These are phyloP conservation scores for Fraxinus ornus DNA, from an alignment of 305 asterid species.

Conservation along the genomic window DNA sequence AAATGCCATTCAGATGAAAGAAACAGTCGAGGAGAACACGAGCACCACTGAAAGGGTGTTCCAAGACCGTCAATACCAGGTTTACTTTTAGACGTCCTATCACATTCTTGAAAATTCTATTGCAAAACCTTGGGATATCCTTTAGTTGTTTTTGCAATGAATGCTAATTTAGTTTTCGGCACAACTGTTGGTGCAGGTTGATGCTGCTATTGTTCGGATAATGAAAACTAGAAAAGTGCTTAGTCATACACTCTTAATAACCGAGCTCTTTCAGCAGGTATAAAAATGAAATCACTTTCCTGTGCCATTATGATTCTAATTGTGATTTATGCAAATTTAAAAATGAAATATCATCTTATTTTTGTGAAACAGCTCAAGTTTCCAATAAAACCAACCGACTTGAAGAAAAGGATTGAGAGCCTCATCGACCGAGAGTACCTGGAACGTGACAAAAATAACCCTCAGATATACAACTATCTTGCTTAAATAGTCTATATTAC, in stretches of 20 bases:
- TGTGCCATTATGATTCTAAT: slow-evolving; percentile 40
- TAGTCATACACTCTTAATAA: slow-evolving; percentile 62
- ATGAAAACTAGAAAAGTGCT: slow-evolving; percentile 66
- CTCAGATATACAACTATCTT: slow-evolving; percentile 89
- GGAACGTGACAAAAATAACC: slow-evolving; percentile 84
- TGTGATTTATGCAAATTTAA: slow-evolving; percentile 15
- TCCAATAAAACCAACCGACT: slow-evolving; percentile 90
- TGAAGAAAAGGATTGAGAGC: slow-evolving; percentile 97
- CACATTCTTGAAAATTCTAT: slow-evolving; percentile 25
- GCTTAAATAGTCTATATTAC: slow-evolving; percentile 29
- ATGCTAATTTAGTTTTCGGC: slow-evolving; percentile 11
- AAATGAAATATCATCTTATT: slow-evolving; percentile 1
- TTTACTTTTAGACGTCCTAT: background rate
- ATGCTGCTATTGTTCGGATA: slow-evolving; percentile 61
- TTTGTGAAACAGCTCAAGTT: slow-evolving; percentile 71
- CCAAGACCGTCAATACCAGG: slow-evolving; percentile 63
- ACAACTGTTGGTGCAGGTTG: slow-evolving; percentile 54
- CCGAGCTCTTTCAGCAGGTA: slow-evolving; percentile 69
- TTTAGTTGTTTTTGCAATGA: slow-evolving; percentile 13
- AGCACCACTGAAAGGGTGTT: slow-evolving; percentile 60
- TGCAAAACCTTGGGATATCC: slow-evolving; percentile 21
- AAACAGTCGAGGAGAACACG: slow-evolving; percentile 56
- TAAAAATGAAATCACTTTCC: slow-evolving; percentile 6
- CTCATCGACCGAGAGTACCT: slow-evolving; percentile 91
- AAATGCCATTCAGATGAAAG: slow-evolving; percentile 74